Conservation (phyloP, 2,329 filamentous ascomycete species). For the Fusarium cicatricum region DNA sequence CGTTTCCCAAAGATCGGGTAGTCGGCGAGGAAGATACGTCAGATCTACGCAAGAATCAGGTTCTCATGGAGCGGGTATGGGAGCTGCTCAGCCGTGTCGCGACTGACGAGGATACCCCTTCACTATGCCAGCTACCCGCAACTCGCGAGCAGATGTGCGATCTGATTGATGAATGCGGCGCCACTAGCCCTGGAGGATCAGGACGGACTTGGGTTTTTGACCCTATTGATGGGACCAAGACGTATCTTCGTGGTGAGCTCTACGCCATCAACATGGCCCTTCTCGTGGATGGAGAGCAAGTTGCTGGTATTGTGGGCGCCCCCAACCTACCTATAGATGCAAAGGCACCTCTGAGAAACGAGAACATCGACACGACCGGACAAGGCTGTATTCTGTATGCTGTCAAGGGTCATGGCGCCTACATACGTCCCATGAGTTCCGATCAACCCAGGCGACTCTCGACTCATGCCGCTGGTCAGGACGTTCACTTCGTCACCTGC, state of each 20-base stretch:
- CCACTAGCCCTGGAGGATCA: slow-evolving; percentile 47
- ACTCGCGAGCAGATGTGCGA: slow-evolving; percentile 58
- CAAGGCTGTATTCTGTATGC: slow-evolving; percentile 61
- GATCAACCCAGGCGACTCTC: slow-evolving; percentile 46
- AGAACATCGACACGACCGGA: slow-evolving; percentile 52
- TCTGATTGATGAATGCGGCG: slow-evolving; percentile 61
- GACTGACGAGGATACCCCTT: slow-evolving; percentile 37
- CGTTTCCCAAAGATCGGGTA: slow-evolving; percentile 60
- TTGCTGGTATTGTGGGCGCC: slow-evolving; percentile 59
- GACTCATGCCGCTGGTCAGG: slow-evolving; percentile 38
- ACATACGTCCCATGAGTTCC: slow-evolving; percentile 51
- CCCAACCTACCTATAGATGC: slow-evolving; percentile 55
- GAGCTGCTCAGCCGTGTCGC: slow-evolving; percentile 49
- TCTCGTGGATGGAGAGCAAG: slow-evolving; percentile 58
- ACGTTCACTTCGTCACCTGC: slow-evolving; percentile 58
- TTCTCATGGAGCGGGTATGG: slow-evolving; percentile 58
- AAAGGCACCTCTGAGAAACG: slow-evolving; percentile 52
- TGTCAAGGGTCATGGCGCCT: slow-evolving; percentile 58
- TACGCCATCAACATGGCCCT: slow-evolving; percentile 67
- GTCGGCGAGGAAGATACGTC: slow-evolving; percentile 65
- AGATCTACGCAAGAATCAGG: slow-evolving; percentile 53
- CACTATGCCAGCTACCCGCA: slow-evolving; percentile 46
- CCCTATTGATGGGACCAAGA: slow-evolving; percentile 68
- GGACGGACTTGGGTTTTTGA: slow-evolving; percentile 66
- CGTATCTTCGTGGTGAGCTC: slow-evolving; percentile 61